Conservation (phyloP, 805 yeast genomes). For the Zygoascus biomembranicola region DNA sequence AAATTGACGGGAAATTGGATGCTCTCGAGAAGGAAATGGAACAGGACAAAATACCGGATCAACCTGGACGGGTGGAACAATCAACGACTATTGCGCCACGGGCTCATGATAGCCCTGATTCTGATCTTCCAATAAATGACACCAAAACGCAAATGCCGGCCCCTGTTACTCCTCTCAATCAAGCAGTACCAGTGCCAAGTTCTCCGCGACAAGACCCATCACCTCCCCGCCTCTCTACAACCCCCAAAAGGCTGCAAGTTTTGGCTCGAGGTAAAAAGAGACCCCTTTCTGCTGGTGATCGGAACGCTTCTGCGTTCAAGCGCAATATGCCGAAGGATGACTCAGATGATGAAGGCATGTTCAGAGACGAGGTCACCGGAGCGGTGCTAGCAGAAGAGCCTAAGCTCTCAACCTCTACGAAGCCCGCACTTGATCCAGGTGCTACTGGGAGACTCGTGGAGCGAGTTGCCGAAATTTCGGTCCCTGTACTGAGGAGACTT, state of each 20-base stretch:
- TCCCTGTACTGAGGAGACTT: not conserved
- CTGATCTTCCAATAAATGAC: not conserved
- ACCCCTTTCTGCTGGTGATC: not conserved
- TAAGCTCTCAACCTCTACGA: not conserved
- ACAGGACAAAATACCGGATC: not conserved
- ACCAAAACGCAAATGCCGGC: not conserved
- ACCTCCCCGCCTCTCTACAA: not conserved
- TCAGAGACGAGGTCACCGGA: not conserved
- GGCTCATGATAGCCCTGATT: not conserved
- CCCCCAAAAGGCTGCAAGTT: not conserved
- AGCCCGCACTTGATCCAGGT: not conserved
- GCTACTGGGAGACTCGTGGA: not conserved
- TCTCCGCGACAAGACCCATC: not conserved
- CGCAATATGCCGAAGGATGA: not conserved
- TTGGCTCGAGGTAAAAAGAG: not conserved
- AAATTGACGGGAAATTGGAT: not conserved
- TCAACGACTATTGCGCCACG: not conserved
- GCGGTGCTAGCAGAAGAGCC: not conserved
- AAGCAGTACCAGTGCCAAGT: not conserved
- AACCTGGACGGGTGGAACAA: not conserved
- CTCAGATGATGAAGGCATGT: not conserved
- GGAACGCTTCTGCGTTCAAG: not conserved
- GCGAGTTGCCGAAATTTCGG: not conserved
- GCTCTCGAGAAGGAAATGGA: not conserved
- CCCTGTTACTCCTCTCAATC: not conserved